These are phyloP conservation scores for Myriosclerotinia curreyana DNA, from an alignment of 2,329 filamentous ascomycete genomes.

Conservation along the genomic window DNA sequence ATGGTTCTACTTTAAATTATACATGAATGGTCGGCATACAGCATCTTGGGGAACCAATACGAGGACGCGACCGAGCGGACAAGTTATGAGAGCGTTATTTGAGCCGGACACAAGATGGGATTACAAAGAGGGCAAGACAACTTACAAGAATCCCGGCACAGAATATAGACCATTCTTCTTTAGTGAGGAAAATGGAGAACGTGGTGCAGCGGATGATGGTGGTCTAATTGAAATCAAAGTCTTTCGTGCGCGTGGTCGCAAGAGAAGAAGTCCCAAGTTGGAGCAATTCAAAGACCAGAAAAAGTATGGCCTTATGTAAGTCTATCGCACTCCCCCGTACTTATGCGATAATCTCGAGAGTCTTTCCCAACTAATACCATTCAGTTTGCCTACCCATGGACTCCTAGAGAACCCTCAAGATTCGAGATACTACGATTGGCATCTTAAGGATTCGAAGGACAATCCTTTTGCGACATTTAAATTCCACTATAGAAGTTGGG, in stretches of 20 bases:
- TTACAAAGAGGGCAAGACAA: constrained; percentile 41
- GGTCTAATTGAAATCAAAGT: constrained; percentile 54
- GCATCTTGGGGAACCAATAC: constrained; percentile 52
- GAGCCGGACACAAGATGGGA: constrained; percentile 47
- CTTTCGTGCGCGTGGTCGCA: constrained; percentile 51
- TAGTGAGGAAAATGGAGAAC: constrained; percentile 33
- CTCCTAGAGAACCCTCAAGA: constrained; percentile 52
- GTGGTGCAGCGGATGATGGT: constrained; percentile 50
- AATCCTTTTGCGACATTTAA: constrained; percentile 52
- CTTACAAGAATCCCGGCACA: constrained; percentile 43
- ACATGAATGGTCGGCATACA: constrained; percentile 53
- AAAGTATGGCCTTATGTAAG: constrained; percentile 54
- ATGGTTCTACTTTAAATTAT: constrained; percentile 54
- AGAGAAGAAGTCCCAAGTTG: constrained; percentile 44
- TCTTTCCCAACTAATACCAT: constrained; percentile 1
- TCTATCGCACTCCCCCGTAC: constrained; percentile 11
- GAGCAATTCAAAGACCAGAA: constrained; percentile 48
- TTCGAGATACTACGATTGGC: constrained; percentile 52
- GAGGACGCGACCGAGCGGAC: constrained; percentile 40
- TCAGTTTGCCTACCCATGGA: constrained; percentile 52
- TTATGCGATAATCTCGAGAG: background rate
- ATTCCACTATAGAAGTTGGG: constrained; percentile 56
- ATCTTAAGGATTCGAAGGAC: constrained; percentile 51
- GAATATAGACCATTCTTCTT: constrained; percentile 53
- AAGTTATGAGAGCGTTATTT: constrained; percentile 49